Evolutionary conservation across 2,329 filamentous ascomycete species (phyloP).

Genomic region (Epichloe baconii): DNA sequence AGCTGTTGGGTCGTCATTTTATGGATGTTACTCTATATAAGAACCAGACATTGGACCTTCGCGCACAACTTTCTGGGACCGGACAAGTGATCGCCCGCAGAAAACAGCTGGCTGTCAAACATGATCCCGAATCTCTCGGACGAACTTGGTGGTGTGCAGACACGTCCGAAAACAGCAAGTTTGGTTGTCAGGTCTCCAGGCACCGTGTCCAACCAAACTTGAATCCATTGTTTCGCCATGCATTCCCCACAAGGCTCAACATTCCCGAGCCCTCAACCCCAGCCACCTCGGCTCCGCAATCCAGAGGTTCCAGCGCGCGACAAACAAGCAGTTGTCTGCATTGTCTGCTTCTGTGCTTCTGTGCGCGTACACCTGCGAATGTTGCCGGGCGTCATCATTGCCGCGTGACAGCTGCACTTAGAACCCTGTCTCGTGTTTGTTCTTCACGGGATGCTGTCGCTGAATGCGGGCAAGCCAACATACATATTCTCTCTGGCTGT

Average conservation of each 20-base stretch:
- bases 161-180: not conserved
- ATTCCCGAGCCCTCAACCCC: not conserved
- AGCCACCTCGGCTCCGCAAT: slow-evolving; percentile 1
- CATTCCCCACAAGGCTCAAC: not conserved
- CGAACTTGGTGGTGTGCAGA: not conserved
- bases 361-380: not conserved
- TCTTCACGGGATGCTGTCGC: not conserved
- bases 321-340: not conserved
- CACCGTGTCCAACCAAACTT: not conserved
- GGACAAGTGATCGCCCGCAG: too few relatives aligned
- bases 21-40: too few relatives aligned
- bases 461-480: not conserved
- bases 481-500: not conserved
- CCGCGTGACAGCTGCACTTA: not conserved
- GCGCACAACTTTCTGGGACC: too few relatives aligned
- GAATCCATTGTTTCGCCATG: not conserved
- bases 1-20: too few relatives aligned
- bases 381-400: not conserved
- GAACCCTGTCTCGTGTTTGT: not conserved
- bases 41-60: too few relatives aligned
- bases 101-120: not conserved
- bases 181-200: not conserved
- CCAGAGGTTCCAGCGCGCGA: not conserved
- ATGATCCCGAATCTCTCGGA: not conserved
- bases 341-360: not conserved